These are phyloP conservation scores for Antitrichia curtipendula DNA, from an alignment of 225 moss, liverwort and hornwort species.

Conservation along the genomic window DNA sequence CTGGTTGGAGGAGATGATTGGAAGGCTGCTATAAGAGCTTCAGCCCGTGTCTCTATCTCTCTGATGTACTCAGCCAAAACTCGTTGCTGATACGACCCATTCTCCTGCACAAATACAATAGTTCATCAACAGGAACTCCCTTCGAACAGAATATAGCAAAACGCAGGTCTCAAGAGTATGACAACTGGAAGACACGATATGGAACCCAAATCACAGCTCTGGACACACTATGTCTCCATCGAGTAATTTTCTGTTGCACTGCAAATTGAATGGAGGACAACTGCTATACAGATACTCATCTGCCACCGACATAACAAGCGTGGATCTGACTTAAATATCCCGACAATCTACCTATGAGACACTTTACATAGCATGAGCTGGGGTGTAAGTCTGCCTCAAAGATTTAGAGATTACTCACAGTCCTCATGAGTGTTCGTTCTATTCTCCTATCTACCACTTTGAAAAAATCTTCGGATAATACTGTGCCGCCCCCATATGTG, in stretches of 20 bases:
- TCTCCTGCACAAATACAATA: conserved; percentile 47
- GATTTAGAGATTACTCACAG: conserved; percentile 32
- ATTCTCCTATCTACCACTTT: conserved; percentile 64
- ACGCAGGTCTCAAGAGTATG: not conserved
- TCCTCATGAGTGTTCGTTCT: conserved; percentile 87
- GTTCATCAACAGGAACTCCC: not conserved
- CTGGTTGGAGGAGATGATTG: conserved; percentile 24
- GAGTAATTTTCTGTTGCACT: not conserved
- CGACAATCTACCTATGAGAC: not conserved
- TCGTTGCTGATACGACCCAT: conserved; percentile 83
- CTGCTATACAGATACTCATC: not conserved
- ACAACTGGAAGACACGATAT: not conserved
- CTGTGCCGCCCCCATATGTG: conserved; percentile 54
- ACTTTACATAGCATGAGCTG: not conserved
- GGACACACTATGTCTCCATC: not conserved
- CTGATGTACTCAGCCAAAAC: conserved; percentile 71
- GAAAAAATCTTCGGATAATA: conserved; percentile 39
- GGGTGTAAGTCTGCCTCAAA: not conserved
- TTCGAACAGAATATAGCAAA: not conserved
- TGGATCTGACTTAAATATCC: not conserved
- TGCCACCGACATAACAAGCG: not conserved
- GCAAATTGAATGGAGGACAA: not conserved
- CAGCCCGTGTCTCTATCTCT: conserved; percentile 64
- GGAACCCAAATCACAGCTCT: not conserved
- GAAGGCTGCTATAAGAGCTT: conserved; percentile 52